These are phyloP conservation scores for Ceratocystiopsis sp. DNA, from an alignment of 2,329 filamentous ascomycete genomes.

Conservation along the genomic window DNA sequence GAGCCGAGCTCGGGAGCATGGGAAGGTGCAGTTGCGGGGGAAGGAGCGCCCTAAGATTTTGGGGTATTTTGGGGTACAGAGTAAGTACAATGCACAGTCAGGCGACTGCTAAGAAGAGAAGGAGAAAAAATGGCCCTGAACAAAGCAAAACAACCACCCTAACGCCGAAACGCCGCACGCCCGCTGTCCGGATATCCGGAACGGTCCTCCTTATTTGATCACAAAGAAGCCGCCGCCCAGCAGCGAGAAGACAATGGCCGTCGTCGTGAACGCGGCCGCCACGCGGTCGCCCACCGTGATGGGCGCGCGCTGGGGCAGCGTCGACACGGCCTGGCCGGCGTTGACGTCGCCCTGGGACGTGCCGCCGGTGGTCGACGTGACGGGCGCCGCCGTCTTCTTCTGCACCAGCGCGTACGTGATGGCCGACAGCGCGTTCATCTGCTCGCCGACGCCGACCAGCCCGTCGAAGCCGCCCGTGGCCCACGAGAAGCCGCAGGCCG, in stretches of 20 bases:
- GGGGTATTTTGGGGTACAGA: no score
- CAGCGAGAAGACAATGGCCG: conserved; percentile 29
- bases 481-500: conserved; percentile 55
- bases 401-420: conserved; percentile 42
- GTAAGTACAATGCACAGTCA: no score
- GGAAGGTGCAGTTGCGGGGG: no score
- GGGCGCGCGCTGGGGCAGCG: conserved; percentile 14
- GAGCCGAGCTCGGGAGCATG: no score
- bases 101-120: no score
- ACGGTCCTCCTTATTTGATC: conserved; percentile 19
- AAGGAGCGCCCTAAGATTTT: no score
- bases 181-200: no score
- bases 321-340: conserved; percentile 21
- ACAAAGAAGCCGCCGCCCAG: conserved; percentile 33
- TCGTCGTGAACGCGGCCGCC: conserved; percentile 38
- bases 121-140: no score
- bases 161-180: no score
- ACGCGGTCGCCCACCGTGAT: conserved; percentile 35
- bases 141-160: no score
- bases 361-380: conserved; percentile 39
- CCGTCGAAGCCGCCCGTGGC: conserved; percentile 39
- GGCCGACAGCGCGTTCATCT: conserved; percentile 50
- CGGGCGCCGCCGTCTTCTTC: conserved; percentile 20
- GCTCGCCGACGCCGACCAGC: conserved; percentile 44
- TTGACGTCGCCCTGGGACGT: conserved; percentile 34